Evolutionary conservation across 805 yeast genomes (phyloP).

Genomic region (Kuraishia piskuri): DNA sequence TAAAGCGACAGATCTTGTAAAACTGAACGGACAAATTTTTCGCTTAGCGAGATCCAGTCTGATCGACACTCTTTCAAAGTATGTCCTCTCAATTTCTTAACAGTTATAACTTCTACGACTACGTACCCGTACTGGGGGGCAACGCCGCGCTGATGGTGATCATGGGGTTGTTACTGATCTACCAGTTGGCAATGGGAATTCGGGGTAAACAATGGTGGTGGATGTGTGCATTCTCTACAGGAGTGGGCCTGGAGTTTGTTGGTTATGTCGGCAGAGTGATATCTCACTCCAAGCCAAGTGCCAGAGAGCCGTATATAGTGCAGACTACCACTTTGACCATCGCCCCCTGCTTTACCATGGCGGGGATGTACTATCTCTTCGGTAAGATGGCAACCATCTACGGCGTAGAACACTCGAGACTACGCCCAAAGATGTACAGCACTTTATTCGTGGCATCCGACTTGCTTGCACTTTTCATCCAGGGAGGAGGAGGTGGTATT

Average conservation of each 20-base stretch:
- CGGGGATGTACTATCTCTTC: slow-evolving; percentile 66
- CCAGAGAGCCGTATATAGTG: slow-evolving; percentile 37
- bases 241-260: slow-evolving; percentile 49
- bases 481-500: slow-evolving; percentile 71
- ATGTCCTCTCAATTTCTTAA: too few relatives aligned
- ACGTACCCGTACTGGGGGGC: slow-evolving; percentile 46
- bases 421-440: slow-evolving; percentile 53
- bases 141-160: slow-evolving; percentile 49
- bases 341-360: slow-evolving; percentile 82
- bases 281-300: slow-evolving; percentile 27
- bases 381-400: slow-evolving; percentile 59
- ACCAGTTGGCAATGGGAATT: slow-evolving; percentile 34
- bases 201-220: slow-evolving; percentile 58
- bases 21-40: too few relatives aligned
- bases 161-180: slow-evolving; percentile 37
- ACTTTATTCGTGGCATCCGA: slow-evolving; percentile 61
- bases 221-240: slow-evolving; percentile 44
- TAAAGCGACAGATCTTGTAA: too few relatives aligned
- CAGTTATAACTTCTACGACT: slow-evolving; percentile 26
- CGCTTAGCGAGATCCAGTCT: too few relatives aligned
- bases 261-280: slow-evolving; percentile 60
- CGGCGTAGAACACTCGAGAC: slow-evolving; percentile 41
- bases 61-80: too few relatives aligned
- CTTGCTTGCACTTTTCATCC: slow-evolving; percentile 52
- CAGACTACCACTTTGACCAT: slow-evolving; percentile 65